Evolutionary conservation across 2,329 filamentous ascomycete species (phyloP).

Genomic region (Sporothrix pallida): DNA sequence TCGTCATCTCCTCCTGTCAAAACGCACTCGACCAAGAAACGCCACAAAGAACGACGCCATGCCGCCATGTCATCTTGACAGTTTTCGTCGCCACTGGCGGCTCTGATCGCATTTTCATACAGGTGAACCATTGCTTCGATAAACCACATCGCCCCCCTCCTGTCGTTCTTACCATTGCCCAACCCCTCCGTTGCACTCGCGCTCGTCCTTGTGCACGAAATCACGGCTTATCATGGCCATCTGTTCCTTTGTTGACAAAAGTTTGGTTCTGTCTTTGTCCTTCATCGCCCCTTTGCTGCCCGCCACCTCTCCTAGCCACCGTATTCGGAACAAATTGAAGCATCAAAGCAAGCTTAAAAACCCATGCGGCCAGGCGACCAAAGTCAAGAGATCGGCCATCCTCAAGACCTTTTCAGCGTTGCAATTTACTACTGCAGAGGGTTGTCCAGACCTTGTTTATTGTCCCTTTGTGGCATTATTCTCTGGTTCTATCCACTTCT

Average conservation of each 20-base stretch:
- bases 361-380: neutral
- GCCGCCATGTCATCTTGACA: neutral
- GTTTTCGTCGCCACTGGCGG: neutral
- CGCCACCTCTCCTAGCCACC: neutral
- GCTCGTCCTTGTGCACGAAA: slow-evolving; percentile 19
- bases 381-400: neutral
- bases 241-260: slow-evolving; percentile 20
- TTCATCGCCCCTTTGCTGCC: neutral
- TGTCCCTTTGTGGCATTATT: neutral
- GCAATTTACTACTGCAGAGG: neutral
- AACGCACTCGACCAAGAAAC: neutral
- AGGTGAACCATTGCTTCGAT: neutral
- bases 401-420: neutral
- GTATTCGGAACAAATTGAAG: neutral
- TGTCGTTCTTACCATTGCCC: neutral
- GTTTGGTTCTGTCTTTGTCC: slow-evolving; percentile 5
- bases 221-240: neutral
- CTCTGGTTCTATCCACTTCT: slow-evolving; percentile 10
- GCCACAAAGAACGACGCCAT: neutral
- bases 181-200: slow-evolving; percentile 26
- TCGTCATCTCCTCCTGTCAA: neutral
- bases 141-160: neutral
- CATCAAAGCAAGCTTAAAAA: slow-evolving; percentile 23
- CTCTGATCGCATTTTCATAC: slow-evolving; percentile 1
- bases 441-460: neutral